Evolutionary conservation across 2,329 filamentous ascomycete genomes (phyloP).

Genomic region (Sporothrix pallida): DNA sequence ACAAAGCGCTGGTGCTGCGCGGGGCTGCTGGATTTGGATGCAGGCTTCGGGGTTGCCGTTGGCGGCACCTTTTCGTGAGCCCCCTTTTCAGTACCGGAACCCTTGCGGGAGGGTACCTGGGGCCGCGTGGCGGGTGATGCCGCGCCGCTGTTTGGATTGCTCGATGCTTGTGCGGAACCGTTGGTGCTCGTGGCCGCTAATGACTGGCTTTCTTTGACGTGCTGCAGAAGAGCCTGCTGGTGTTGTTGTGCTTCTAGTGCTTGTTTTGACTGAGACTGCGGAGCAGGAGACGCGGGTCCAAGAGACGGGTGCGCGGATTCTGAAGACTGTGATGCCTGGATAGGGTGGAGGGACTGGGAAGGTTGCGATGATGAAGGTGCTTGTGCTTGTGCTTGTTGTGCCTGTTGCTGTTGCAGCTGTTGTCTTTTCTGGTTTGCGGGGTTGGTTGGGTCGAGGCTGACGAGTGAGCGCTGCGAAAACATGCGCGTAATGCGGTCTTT

Average conservation of each 20-base stretch:
- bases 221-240: conserved; percentile 32
- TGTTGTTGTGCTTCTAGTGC: conserved; percentile 10
- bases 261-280: conserved; percentile 12
- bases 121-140: conserved; percentile 49
- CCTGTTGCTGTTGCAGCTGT: background rate
- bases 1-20: conserved; percentile 56
- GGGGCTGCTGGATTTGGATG: conserved; percentile 43
- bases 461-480: conserved; percentile 55
- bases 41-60: conserved; percentile 46
- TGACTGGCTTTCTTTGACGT: conserved; percentile 42
- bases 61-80: conserved; percentile 43
- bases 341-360: conserved; percentile 33
- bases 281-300: conserved; percentile 5
- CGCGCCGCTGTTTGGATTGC: conserved; percentile 35
- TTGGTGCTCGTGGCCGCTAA: conserved; percentile 35
- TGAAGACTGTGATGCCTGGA: conserved; percentile 17
- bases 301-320: conserved; percentile 15
- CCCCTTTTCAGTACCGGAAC: conserved; percentile 51
- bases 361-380: conserved; percentile 17
- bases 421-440: conserved; percentile 21
- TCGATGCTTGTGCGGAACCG: conserved; percentile 41
- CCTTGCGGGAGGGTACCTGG: conserved; percentile 51
- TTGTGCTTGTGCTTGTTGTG: conserved; percentile 41
- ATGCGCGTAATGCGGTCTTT: conserved; percentile 69
- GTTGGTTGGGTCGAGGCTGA: conserved; percentile 5